phyloP scores from a whole-genome alignment of 1,139 yeast species.

The Lodderomyces oxycetoniae region DNA sequence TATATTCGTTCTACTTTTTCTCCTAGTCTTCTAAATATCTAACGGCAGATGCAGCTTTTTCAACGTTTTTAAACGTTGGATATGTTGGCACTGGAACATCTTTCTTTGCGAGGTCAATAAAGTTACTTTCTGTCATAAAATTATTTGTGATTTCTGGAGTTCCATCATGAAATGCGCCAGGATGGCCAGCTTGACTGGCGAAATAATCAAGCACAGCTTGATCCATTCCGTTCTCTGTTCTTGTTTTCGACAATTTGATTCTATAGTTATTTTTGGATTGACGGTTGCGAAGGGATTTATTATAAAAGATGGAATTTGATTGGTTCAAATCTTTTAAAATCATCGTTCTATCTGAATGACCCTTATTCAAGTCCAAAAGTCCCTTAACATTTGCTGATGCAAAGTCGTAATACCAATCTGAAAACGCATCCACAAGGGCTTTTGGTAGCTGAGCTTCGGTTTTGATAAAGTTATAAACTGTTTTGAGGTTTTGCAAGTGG shows the following conservation, averaged over 20 bases:
- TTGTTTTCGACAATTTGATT: slow-evolving; percentile 5
- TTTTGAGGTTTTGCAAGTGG: slow-evolving; percentile 40
- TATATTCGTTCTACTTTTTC: neutral
- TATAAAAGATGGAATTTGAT: slow-evolving; percentile 27
- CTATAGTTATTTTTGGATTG: slow-evolving; percentile 20
- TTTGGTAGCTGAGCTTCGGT: slow-evolving; percentile 45
- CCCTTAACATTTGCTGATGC: slow-evolving; percentile 23
- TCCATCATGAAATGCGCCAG: slow-evolving; percentile 49
- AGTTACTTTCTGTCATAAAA: slow-evolving; percentile 26
- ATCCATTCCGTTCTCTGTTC: slow-evolving; percentile 12
- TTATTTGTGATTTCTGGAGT: slow-evolving; percentile 54
- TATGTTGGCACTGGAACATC: slow-evolving; percentile 31
- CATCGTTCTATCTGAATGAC: slow-evolving; percentile 19
- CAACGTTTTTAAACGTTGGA: slow-evolving; percentile 61
- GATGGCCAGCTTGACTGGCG: slow-evolving; percentile 53
- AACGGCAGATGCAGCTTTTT: too few relatives aligned
- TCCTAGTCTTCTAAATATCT: neutral
- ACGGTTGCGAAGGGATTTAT: slow-evolving; percentile 22
- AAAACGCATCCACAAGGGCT: slow-evolving; percentile 36
- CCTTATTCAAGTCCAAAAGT: slow-evolving; percentile 13
- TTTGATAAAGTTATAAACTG: slow-evolving; percentile 41
- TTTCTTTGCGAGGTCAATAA: slow-evolving; percentile 21
- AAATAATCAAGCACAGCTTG: slow-evolving; percentile 32
- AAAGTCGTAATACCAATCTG: slow-evolving; percentile 20
- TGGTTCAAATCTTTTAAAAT: slow-evolving; percentile 22